phyloP scores from a whole-genome alignment of 805 yeast species.

The Ogataea nitratoaversa region DNA sequence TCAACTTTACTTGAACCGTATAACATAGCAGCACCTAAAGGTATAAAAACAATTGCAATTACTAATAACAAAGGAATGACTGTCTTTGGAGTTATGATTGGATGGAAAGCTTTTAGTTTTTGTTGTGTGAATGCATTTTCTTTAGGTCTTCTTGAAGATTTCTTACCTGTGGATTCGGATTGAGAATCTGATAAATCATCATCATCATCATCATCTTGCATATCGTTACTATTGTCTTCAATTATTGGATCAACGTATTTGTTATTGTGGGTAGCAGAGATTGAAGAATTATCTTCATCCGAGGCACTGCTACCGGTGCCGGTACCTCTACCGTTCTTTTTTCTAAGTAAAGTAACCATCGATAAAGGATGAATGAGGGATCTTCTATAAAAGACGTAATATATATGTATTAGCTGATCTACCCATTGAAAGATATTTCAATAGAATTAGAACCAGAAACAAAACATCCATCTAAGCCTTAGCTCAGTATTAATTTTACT shows the following conservation, averaged over 20 bases:
- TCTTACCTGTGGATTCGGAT: slow-evolving; percentile 32
- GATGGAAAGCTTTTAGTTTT: slow-evolving; percentile 53
- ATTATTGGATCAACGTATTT: slow-evolving; percentile 10
- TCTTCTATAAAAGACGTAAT: neutral
- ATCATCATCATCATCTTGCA: slow-evolving; percentile 25
- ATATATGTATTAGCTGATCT: neutral
- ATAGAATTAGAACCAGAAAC: too few species aligned
- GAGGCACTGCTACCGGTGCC: neutral
- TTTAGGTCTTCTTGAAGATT: slow-evolving; percentile 60
- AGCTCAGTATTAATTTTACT: too few species aligned
- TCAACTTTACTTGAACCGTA: slow-evolving; percentile 74
- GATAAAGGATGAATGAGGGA: neutral
- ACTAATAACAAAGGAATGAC: slow-evolving; percentile 80
- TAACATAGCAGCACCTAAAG: slow-evolving; percentile 83
- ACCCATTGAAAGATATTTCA: too few species aligned
- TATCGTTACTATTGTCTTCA: slow-evolving; percentile 11
- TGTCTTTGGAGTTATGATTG: slow-evolving; percentile 86
- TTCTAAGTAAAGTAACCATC: neutral
- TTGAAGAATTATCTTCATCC: slow-evolving; percentile 5
- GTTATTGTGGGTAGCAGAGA: slow-evolving; percentile 5
- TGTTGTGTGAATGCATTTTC: slow-evolving; percentile 57
- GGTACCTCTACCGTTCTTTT: neutral
- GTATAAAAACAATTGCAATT: slow-evolving; percentile 79
- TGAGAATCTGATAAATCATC: slow-evolving; percentile 45
- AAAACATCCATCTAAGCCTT: neutral